These are phyloP conservation scores for Diutina siamensis DNA, from an alignment of 1,139 yeast genomes.

Conservation along the genomic window DNA sequence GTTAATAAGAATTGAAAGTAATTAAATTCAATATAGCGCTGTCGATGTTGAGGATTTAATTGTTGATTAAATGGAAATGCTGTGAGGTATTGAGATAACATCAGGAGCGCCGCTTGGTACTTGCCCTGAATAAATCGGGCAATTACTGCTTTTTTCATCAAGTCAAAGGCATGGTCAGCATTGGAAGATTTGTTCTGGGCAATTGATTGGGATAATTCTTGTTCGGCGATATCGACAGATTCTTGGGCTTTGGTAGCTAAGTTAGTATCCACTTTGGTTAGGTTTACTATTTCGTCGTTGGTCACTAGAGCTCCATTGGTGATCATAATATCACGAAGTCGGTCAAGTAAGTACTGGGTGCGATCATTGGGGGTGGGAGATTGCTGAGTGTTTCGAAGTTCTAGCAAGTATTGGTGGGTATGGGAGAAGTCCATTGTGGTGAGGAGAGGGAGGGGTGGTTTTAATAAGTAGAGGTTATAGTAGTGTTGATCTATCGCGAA, in stretches of 20 bases:
- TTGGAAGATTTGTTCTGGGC: not conserved
- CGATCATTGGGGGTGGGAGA: not conserved
- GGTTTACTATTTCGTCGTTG: not conserved
- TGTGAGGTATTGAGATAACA: not conserved
- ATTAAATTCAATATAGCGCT: not conserved
- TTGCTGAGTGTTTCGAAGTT: not conserved
- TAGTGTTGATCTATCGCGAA: too few species aligned
- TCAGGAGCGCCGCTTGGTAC: not conserved
- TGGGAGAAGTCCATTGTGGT: not conserved
- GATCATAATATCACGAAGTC: not conserved
- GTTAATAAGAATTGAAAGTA: not conserved
- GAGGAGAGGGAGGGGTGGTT: too few species aligned
- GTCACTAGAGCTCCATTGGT: not conserved
- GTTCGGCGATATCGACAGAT: not conserved
- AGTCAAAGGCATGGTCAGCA: not conserved
- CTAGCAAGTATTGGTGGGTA: not conserved
- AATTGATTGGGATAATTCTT: not conserved
- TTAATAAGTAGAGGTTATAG: too few species aligned
- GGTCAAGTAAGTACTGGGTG: not conserved
- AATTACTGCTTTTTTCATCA: not conserved
- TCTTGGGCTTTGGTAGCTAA: not conserved
- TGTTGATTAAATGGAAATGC: not conserved
- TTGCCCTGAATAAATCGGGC: not conserved
- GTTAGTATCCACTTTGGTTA: not conserved
- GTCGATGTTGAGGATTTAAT: not conserved